Conservation (phyloP, 768 basidiomycete species). For the Hygrocybe coccinea region DNA sequence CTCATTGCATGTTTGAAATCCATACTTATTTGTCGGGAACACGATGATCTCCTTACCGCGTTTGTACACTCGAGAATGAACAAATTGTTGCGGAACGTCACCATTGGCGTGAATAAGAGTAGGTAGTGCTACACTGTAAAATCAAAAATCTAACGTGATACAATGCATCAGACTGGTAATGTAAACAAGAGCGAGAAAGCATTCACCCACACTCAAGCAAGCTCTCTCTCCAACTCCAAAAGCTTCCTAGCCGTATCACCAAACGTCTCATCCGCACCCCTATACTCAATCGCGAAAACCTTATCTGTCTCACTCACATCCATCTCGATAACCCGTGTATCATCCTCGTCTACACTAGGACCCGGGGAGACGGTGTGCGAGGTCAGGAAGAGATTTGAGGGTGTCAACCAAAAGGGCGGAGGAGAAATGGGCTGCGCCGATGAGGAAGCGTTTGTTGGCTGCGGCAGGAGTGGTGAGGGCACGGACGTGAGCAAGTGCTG, state of each 20-base stretch:
- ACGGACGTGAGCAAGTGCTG: background rate
- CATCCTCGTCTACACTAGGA: background rate
- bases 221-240: conserved; percentile 2
- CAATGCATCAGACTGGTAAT: too few relatives aligned
- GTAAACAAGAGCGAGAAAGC: too few relatives aligned
- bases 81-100: too few relatives aligned
- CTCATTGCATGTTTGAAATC: too few relatives aligned
- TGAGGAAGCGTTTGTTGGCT: conserved; percentile 3
- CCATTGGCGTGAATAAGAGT: too few relatives aligned
- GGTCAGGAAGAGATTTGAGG: background rate
- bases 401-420: background rate
- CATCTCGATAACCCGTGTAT: background rate
- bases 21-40: too few relatives aligned
- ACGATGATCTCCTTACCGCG: too few relatives aligned
- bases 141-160: too few relatives aligned
- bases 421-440: background rate
- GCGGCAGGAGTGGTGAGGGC: background rate
- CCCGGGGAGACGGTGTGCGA: background rate
- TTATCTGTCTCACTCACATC: background rate
- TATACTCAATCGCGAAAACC: background rate
- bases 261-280: background rate
- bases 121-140: too few relatives aligned
- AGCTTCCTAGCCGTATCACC: background rate
- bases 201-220: background rate
- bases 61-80: too few relatives aligned